Evolutionary conservation across 176 grass and related monocot genomes (phyloP), one percentile per base, ranked within the genome.

Genomic region (Dendrocalamus sinicus): DNA sequence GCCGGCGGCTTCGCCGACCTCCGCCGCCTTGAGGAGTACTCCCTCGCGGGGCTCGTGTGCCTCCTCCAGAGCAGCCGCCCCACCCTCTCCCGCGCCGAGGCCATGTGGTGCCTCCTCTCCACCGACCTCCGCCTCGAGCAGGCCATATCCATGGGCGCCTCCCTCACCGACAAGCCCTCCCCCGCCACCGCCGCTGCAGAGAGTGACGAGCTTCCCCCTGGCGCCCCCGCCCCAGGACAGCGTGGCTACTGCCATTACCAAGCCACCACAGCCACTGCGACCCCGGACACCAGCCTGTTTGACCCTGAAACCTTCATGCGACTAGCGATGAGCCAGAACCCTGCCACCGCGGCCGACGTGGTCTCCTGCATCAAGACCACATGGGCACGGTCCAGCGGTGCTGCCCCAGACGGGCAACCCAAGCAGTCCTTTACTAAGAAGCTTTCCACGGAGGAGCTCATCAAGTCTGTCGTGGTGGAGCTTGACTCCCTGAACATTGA

Each of bases 61-160:
- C 89, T 98, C 39, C 91, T 98, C 60, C 93, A 98, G 84, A 94
- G 92, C 75, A 85, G 77, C 65, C 90, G 76, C 11, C 93, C 84
- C 37, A 77, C 83, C 67, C 90, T 98, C 76, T 92, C 90, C 47
- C 96, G 93, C 2, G 86, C 86, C 12, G 91, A 94, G 74, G 96
- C 96, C 88, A 88, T 98, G 96, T 95, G 96, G 96, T 98, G 96
- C 84, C 93, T 98, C 41, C 86, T 98, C 79, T 91, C 93, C 65
- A 89, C 90, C 76, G 92, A 98, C 39, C 90, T 99, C 76, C 91
- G 90, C 68, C 91, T 96, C 16, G 86, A 93, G 53, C 93, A 91
- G 59, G 96, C 96, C 35, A 90, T 89, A 35, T 41, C 67, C 58
- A 71, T 92, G 58, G 90, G 89, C 6, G 24, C 76, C 12, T 62